Evolutionary conservation across 176 grass and related monocot genomes (phyloP).

Genomic region (Cenchrus purpureus): DNA sequence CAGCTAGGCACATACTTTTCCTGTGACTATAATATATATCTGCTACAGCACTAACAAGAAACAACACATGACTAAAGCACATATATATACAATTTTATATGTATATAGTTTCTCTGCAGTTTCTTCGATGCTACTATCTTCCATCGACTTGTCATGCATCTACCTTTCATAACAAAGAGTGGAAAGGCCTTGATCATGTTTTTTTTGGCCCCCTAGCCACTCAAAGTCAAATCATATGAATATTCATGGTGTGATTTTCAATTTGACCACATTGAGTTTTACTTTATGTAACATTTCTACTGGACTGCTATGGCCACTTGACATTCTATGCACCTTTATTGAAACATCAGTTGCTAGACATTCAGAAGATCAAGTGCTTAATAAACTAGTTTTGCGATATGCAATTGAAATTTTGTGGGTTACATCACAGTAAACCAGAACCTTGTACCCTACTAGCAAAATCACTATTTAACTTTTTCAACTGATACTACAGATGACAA

Average conservation of each 20-base stretch:
- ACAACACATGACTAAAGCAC: neutral
- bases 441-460: neutral
- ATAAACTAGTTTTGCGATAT: neutral
- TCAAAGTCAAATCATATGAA: conserved; percentile 15
- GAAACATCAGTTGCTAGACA: neutral
- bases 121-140: conserved; percentile 36
- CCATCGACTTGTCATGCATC: conserved; percentile 27
- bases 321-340: neutral
- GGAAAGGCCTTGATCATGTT: neutral
- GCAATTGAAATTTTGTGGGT: neutral
- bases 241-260: neutral
- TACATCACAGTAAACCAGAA: neutral
- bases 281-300: neutral
- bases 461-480: neutral
- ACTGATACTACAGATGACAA: neutral
- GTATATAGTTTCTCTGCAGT: conserved; percentile 38
- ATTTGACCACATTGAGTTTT: neutral
- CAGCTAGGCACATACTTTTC: neutral
- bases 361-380: neutral
- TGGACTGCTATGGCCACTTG: neutral
- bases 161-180: neutral
- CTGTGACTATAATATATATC: neutral
- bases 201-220: neutral
- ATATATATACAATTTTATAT: neutral
- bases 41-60: neutral